Evolutionary conservation across 345 rosid genomes (phyloP).

Genomic region (Raphanus raphanistrum): DNA sequence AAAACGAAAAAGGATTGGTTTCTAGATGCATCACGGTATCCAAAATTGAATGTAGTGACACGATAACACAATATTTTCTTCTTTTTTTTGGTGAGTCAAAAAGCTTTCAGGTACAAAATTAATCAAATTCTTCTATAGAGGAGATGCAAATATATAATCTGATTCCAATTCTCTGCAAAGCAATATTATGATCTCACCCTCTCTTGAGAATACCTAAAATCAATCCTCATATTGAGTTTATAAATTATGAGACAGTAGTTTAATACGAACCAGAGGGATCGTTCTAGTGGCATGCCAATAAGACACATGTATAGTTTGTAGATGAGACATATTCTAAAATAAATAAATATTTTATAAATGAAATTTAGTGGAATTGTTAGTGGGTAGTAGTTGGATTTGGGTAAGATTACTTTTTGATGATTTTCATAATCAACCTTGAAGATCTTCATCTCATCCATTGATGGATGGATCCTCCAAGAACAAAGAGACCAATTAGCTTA

Average conservation of each 20-base stretch:
- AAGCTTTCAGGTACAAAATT: neutral
- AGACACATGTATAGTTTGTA: conserved; percentile 32
- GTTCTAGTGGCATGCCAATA: conserved; percentile 22
- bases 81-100: neutral
- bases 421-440: conserved; percentile 28
- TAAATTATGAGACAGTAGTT: conserved; percentile 1
- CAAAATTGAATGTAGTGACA: conserved; percentile 1
- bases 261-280: conserved; percentile 2
- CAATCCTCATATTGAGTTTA: neutral
- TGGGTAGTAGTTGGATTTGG: conserved; percentile 43
- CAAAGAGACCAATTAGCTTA: conserved; percentile 36
- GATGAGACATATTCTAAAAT: neutral
- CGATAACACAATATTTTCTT: neutral
- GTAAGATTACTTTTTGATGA: conserved; percentile 34
- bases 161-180: neutral
- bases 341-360: neutral
- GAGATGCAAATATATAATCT: conserved; percentile 12
- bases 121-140: neutral
- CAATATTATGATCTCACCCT: neutral
- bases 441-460: conserved; percentile 42
- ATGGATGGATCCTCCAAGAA: conserved; percentile 35
- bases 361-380: conserved; percentile 38
- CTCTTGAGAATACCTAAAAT: neutral
- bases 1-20: conserved; percentile 16
- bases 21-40: neutral